These are phyloP conservation scores for Mycena rebaudengoi DNA, from an alignment of 768 basidiomycete genomes.

Conservation along the genomic window DNA sequence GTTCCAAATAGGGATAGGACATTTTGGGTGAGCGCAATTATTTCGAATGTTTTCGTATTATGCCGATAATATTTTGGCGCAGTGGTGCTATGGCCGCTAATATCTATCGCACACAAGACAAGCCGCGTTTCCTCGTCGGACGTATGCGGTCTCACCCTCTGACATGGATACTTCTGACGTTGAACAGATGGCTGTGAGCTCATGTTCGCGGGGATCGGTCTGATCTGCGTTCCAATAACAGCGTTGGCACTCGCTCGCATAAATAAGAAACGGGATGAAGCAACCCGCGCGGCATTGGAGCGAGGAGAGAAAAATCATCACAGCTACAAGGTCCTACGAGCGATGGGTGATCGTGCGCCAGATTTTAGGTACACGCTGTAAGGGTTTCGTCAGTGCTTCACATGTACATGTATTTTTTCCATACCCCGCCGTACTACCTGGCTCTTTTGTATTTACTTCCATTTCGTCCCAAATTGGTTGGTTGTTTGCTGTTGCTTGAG, in stretches of 20 bases:
- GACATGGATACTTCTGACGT: neutral
- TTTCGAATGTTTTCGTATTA: neutral
- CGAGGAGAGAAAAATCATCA: constrained; percentile 43
- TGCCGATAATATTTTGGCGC: neutral
- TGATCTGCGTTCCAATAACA: constrained; percentile 56
- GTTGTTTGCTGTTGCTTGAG: no score
- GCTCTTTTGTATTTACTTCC: no score
- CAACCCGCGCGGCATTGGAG: constrained; percentile 36
- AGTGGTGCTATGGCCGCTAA: constrained; percentile 70
- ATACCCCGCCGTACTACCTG: no score
- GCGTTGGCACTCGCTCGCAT: constrained; percentile 60
- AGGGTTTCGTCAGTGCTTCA: no score
- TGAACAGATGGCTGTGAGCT: constrained; percentile 65
- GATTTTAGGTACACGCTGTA: constrained; percentile 66
- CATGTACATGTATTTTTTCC: no score
- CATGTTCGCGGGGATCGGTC: constrained; percentile 73
- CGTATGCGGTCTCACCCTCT: constrained; percentile 53
- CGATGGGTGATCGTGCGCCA: constrained; percentile 67
- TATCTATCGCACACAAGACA: constrained; percentile 66
- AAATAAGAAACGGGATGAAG: constrained; percentile 59
- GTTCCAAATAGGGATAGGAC: constrained; percentile 70
- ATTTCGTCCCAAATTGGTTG: no score
- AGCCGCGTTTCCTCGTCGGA: constrained; percentile 68
- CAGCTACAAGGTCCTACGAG: constrained; percentile 44
- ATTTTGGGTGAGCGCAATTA: constrained; percentile 45